Base-by-base conservation (phyloP, 2,329 filamentous ascomycete species). In the Aspergillus tanneri region DNA sequence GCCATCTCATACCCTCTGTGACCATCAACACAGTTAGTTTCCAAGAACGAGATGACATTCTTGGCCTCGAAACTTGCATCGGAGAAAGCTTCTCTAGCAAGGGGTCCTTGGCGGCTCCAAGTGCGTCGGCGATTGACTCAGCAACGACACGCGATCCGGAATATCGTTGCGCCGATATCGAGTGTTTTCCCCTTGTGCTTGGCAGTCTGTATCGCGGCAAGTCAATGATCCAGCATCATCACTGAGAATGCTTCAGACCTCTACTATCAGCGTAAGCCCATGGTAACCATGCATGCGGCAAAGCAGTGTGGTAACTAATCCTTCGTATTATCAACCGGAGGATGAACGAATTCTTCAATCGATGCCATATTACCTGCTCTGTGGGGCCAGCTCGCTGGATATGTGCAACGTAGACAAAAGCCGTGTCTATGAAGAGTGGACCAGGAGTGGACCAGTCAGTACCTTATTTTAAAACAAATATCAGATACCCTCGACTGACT, bases 371-470 rank as follows among this genome's bases (percentile, higher is more conserved):
- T 11, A 9, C 16, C 9, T 11, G 12, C 34, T 11, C 22, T 18
- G 25, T 39, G 19, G 21, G 19, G 21, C 27, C 19, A 37, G 19
- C 9, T 24, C 11, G 28, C 6, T 25, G 25, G 9, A 41, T 23
- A 28, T 61, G 9, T 54, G 56, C 11, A 50, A 49, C 1, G 32
- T 35, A 4, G 60, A 60, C 28, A 59, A 60, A 36, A 50, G 46
- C 30, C 53, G 52, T 12, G 61, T 65, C 16, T 65, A 65, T 49
- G 49, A 59, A 19, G 60, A 62, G 43, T 67, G 64, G 64, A 57
- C 60, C 23, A 53, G 64, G 60, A 62, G 43, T 67, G 64, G 64
- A 57, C 60, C 23, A 53, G 64, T 66, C 23, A 52, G 58, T 53
- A 8, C 11, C 4, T 2, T 14, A 22, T 25, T 11, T 23, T 14